Evolutionary conservation across 257 asterid genomes (phyloP), one percentile per base, ranked within the genome.

Genomic region (Oldenlandia corymbosa): DNA sequence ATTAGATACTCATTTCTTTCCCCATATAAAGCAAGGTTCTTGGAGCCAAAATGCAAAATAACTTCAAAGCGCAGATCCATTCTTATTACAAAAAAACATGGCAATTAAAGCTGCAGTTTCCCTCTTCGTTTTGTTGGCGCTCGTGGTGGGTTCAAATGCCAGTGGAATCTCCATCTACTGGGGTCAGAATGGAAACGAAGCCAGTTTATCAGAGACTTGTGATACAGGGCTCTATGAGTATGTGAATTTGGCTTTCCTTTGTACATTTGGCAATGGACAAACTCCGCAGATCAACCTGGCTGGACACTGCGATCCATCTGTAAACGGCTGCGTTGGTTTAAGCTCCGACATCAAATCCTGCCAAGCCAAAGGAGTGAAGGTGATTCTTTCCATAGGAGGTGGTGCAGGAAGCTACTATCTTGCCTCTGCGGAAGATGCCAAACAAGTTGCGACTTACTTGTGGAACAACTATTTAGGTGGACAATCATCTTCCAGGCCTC

Each of bases 391-490:
- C 9, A 51, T 76, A 0, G 82, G 82, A 8, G 82, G 82, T 28
- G 87, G 71, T 1, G 64, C 76, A 0, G 80, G 80, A n/a, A 72
- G 78, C 67, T 78, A 78, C 68, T 73, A 66, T 27, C 79, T 78
- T 14, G 42, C 79, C 31, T 81, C 78, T 1, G 43, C 77, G 17
- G 59, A 41, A 20, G 84, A 82, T 43, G 84, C 84, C 2, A 56
- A 48, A 43, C 63, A 74, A 46, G 80, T 82, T 21, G 84, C 84
- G 8, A 70, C 74, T 9, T 79, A 81, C 63, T 60, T 82, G 5
- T 76, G 82, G 82, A 69, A 76, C 76, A 79, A 79, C 54, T 78
- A 76, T 50, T 63, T 78, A 37, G 83, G 87, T 0, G 87, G 84
- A 10, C 70, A 69, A 17, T 79, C 81, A 0, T 3, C 74, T n/a